phyloP scores from a whole-genome alignment of 257 asterid genomes.

The Mitragyna speciosa region DNA sequence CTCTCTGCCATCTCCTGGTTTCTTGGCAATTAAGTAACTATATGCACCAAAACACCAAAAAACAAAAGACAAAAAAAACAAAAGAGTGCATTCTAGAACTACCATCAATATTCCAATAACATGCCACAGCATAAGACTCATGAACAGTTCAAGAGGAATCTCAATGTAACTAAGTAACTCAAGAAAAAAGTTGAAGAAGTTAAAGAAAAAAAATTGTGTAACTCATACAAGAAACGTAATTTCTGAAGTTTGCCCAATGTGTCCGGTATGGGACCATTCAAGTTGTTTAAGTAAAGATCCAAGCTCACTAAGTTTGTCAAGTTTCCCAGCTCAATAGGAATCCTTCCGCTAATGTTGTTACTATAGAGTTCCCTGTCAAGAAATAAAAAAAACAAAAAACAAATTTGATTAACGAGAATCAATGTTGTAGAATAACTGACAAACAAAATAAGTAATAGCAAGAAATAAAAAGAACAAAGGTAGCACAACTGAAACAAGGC shows the following conservation, averaged over 20 bases:
- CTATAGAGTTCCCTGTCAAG: slow-evolving; percentile 89
- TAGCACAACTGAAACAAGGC: not conserved
- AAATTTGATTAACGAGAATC: not conserved
- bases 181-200: not conserved
- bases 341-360: slow-evolving; percentile 70
- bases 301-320: slow-evolving; percentile 84
- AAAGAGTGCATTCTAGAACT: not conserved
- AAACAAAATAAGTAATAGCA: not conserved
- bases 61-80: no score
- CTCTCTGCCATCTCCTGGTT: not conserved
- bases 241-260: slow-evolving; percentile 71
- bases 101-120: not conserved
- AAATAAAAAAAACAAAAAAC: not conserved
- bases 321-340: slow-evolving; percentile 85
- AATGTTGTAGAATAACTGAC: not conserved
- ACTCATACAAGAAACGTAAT: slow-evolving; percentile 77
- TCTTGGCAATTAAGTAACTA: not conserved
- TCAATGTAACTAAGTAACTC: not conserved
- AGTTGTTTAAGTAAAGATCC: slow-evolving; percentile 83
- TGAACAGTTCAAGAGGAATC: not conserved
- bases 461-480: not conserved
- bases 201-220: not conserved
- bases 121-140: not conserved
- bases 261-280: slow-evolving; percentile 71
- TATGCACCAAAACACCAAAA: not conserved